phyloP scores from a whole-genome alignment of 2,329 filamentous ascomycete species.

The Ambrosiella beaveri region DNA sequence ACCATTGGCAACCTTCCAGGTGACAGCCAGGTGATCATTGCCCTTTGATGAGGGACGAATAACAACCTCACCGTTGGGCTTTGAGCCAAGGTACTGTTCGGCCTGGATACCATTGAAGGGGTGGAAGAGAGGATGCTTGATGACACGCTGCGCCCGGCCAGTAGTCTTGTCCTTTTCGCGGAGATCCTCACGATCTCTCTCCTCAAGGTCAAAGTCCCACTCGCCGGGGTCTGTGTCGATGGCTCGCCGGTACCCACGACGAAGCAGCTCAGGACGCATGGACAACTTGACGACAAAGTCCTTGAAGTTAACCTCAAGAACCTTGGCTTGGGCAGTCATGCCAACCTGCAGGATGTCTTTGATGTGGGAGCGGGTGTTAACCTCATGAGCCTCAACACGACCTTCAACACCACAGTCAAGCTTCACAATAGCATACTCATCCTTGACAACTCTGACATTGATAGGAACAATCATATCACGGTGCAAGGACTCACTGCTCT shows the following conservation, averaged over 20 bases:
- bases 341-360: constrained; percentile 59
- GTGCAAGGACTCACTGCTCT: constrained; percentile 65
- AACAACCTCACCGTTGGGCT: constrained; percentile 74
- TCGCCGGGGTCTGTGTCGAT: constrained; percentile 59
- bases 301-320: constrained; percentile 74
- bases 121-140: constrained; percentile 93
- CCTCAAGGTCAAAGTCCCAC: constrained; percentile 76
- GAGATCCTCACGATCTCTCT: constrained; percentile 63
- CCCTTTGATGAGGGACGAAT: constrained; percentile 93
- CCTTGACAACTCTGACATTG: constrained; percentile 71
- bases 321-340: constrained; percentile 76
- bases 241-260: constrained; percentile 50
- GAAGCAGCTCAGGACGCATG: constrained; percentile 53
- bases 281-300: constrained; percentile 71
- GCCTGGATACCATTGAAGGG: constrained; percentile 85
- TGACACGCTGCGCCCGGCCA: constrained; percentile 77
- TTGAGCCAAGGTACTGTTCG: constrained; percentile 79
- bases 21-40: constrained; percentile 84
- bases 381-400: constrained; percentile 65
- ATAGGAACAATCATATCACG: constrained; percentile 89
- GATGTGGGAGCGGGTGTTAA: constrained; percentile 54
- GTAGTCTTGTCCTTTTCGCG: constrained; percentile 74
- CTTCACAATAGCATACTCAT: constrained; percentile 83
- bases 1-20: constrained; percentile 92
- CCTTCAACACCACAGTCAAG: constrained; percentile 91